Conservation (phyloP, 2,329 filamentous ascomycete species). For the Pseudocercospora ulei region DNA sequence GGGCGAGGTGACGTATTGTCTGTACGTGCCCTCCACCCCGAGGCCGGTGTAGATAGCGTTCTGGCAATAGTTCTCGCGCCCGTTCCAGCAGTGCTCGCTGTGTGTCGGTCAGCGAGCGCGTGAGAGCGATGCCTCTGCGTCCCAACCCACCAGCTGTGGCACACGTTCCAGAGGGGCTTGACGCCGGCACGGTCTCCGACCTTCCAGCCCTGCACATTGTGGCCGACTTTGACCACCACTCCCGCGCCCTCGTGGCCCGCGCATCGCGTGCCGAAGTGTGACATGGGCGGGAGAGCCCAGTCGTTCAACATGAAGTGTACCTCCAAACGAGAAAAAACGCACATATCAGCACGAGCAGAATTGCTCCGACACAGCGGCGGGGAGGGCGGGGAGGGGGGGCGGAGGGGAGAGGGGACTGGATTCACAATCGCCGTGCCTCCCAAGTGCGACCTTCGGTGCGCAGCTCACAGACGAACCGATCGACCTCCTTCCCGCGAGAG, state of each 20-base stretch:
- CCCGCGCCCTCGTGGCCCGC: slow-evolving; percentile 48
- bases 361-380: too few relatives aligned
- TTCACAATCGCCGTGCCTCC: too few relatives aligned
- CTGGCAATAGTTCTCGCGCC: slow-evolving; percentile 47
- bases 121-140: background rate
- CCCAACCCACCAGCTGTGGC: slow-evolving; percentile 39
- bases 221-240: slow-evolving; percentile 49
- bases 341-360: too few relatives aligned
- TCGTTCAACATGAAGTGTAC: slow-evolving; percentile 52
- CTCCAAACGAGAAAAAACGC: too few relatives aligned
- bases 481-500: too few relatives aligned
- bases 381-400: too few relatives aligned
- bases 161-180: slow-evolving; percentile 45
- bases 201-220: slow-evolving; percentile 46
- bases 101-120: background rate
- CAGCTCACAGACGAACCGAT: too few relatives aligned
- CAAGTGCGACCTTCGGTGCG: too few relatives aligned
- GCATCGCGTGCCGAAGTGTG: slow-evolving; percentile 31
- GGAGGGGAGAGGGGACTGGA: too few relatives aligned
- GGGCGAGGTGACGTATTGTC: slow-evolving; percentile 51
- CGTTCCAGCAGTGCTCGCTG: slow-evolving; percentile 41
- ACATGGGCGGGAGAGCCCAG: slow-evolving; percentile 44
- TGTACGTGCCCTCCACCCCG: slow-evolving; percentile 43
- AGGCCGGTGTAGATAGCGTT: slow-evolving; percentile 42
- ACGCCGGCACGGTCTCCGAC: slow-evolving; percentile 46